Conservation (phyloP, 108 stramenopile genomes). For the Parietichytrium sp. region DNA sequence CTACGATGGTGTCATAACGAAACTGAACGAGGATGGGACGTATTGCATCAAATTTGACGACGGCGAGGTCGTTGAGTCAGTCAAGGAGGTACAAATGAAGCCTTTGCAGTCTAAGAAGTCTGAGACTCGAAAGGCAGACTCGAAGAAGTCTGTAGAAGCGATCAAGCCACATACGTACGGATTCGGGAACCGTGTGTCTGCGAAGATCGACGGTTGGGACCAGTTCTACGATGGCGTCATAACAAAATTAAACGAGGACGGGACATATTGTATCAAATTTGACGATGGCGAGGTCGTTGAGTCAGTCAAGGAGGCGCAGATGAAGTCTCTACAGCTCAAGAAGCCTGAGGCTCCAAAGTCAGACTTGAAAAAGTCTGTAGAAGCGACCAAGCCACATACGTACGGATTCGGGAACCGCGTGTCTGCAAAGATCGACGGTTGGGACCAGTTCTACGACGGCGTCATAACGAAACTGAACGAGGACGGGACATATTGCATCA, state of each 20-base stretch:
- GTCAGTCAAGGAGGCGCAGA: not conserved
- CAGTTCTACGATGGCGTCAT: not conserved
- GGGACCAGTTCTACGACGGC: not conserved
- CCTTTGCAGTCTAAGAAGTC: not conserved
- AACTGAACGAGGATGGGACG: not conserved
- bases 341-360: too few relatives aligned
- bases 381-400: too few relatives aligned
- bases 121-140: not conserved
- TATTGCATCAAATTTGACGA: not conserved
- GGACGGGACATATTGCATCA: not conserved
- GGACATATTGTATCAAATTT: not conserved
- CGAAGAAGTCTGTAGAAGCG: not conserved
- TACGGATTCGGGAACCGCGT: not conserved
- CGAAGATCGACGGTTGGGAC: not conserved
- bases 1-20: not conserved
- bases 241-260: not conserved
- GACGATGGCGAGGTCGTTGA: not conserved
- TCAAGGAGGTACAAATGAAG: not conserved
- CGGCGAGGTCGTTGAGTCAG: conserved; percentile 6
- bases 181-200: not conserved
- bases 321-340: too few relatives aligned
- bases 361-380: too few relatives aligned
- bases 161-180: not conserved
- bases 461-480: not conserved
- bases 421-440: not conserved